Percentiles rank a stretch among this genome's conserved stretches.
These are phyloP conservation scores for Talaromyces pinophilus DNA, from an alignment of 2,329 filamentous ascomycete species.

Conservation along the genomic window DNA sequence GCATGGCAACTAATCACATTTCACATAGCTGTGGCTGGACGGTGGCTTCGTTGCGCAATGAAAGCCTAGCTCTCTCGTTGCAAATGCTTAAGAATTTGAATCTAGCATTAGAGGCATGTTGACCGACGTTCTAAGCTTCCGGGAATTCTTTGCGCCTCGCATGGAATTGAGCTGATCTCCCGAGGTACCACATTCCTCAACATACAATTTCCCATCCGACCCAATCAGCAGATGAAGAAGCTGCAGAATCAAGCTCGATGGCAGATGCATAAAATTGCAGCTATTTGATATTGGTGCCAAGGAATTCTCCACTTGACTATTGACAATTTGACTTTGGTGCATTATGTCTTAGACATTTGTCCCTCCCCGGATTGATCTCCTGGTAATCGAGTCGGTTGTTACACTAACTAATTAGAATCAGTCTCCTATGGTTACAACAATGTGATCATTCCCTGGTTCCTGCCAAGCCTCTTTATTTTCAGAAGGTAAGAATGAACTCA, in stretches of 20 bases:
- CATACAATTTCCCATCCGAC: constrained; percentile 11
- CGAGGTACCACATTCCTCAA: constrained; percentile 16
- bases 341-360: constrained; percentile 6
- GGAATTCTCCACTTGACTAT: background rate
- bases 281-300: background rate
- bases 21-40: constrained; percentile 36
- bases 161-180: constrained; percentile 15
- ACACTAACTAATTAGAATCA: background rate
- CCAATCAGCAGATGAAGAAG: background rate
- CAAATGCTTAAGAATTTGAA: background rate
- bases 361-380: background rate
- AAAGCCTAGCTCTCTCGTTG: background rate
- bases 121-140: background rate
- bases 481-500: background rate
- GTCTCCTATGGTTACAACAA: constrained; percentile 18
- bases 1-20: constrained; percentile 42
- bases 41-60: constrained; percentile 36
- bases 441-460: background rate
- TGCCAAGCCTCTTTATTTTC: background rate
- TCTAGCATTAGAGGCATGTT: background rate
- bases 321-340: constrained; percentile 5
- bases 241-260: background rate
- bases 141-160: constrained; percentile 1
- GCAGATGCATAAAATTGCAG: background rate
- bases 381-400: background rate